Conservation (phyloP, 768 basidiomycete genomes). For the Boletellus ananiceps region DNA sequence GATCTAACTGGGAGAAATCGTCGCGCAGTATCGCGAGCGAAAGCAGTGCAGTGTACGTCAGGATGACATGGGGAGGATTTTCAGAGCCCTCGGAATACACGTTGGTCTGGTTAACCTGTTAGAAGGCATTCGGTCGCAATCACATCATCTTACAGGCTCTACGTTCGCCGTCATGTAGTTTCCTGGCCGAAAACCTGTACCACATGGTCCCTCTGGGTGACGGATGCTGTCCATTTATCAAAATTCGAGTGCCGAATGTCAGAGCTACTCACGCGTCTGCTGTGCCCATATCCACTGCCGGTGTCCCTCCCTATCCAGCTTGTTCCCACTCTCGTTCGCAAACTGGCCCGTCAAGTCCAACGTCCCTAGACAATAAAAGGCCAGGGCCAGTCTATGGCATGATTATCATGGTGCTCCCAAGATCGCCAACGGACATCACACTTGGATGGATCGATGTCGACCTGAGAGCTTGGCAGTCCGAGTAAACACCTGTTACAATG, state of each 20-base stretch:
- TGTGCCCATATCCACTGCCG: constrained; percentile 87
- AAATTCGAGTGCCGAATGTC: background rate
- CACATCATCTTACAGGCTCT: constrained; percentile 10
- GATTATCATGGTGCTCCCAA: constrained; percentile 10
- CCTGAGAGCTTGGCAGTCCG: constrained; percentile 65
- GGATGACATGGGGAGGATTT: constrained; percentile 79
- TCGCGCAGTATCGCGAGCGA: constrained; percentile 85
- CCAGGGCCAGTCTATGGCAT: constrained; percentile 65
- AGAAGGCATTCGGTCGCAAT: constrained; percentile 3
- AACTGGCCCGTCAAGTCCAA: constrained; percentile 69
- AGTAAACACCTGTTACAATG: constrained; percentile 67
- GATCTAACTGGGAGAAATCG: constrained; percentile 68
- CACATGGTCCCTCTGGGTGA: constrained; percentile 48
- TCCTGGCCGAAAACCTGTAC: constrained; percentile 71
- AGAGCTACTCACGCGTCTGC: constrained; percentile 51
- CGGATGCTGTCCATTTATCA: background rate
- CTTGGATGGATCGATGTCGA: constrained; percentile 72
- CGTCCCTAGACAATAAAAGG: constrained; percentile 84
- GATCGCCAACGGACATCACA: constrained; percentile 29
- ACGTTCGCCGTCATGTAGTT: constrained; percentile 55
- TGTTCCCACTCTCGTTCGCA: constrained; percentile 36
- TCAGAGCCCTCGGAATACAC: constrained; percentile 43
- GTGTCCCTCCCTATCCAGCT: constrained; percentile 59
- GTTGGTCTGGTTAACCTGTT: constrained; percentile 22
- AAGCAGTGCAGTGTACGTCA: constrained; percentile 89